Percentiles rank a stretch among this genome's conserved stretches.
phyloP scores from a whole-genome alignment of 228 moss, liverwort and hornwort genomes.

The Sphagnum magellanicum region DNA sequence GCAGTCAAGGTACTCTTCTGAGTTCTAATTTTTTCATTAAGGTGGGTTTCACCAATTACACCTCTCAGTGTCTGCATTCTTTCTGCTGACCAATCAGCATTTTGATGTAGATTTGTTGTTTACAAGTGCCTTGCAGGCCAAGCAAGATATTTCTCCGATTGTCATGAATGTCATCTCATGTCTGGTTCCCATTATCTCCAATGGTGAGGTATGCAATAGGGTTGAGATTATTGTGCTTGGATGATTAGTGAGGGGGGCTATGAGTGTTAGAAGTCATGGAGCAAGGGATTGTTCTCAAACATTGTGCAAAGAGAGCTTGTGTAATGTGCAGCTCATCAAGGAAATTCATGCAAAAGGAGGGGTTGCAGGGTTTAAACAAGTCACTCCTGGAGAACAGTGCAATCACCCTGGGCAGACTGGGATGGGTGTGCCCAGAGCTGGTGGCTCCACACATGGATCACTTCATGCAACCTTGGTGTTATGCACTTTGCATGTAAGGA shows the following conservation, averaged over 20 bases:
- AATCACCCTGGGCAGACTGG: conserved; percentile 95
- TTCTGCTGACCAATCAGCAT: too few relatives aligned
- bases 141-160: conserved; percentile 85
- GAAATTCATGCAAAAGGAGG: neutral
- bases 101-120: too few relatives aligned
- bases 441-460: conserved; percentile 99
- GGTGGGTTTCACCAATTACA: too few relatives aligned
- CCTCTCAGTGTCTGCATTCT: too few relatives aligned
- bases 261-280: too few relatives aligned
- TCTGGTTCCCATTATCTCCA: conserved; percentile 88
- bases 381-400: conserved; percentile 98
- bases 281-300: too few relatives aligned
- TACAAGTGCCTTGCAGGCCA: conserved; percentile 44
- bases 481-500: conserved; percentile 89
- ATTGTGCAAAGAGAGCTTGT: too few relatives aligned
- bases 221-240: too few relatives aligned
- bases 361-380: conserved; percentile 89
- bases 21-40: too few relatives aligned
- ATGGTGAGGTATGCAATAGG: conserved; percentile 56
- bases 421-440: conserved; percentile 99
- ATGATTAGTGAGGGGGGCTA: too few relatives aligned
- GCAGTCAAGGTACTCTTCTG: conserved; percentile 69
- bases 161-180: conserved; percentile 96
- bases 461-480: conserved; percentile 95
- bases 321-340: too few relatives aligned